Evolutionary conservation across 163 green algal genomes (phyloP), one percentile per base, ranked within the genome.

Genomic region (Chlorella variabilis): DNA sequence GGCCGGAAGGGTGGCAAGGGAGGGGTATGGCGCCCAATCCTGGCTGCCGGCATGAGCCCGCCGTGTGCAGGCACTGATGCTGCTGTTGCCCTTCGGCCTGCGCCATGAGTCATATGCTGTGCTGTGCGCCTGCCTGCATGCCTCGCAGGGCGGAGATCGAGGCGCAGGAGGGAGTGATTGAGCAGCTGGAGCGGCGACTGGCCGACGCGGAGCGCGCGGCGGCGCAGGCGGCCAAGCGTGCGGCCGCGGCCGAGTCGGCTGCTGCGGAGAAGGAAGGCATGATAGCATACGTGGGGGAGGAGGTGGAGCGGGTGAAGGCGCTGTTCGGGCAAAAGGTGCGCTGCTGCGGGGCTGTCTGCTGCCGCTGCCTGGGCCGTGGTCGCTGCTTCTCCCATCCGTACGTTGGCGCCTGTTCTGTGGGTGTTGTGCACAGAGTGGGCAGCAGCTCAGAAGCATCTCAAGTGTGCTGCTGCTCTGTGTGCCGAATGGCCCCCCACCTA

Each of bases 271-370:
- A 92, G 84, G 91, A 94, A 56, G 78, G 77, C 51, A 91, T 96
- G 89, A 88, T 96, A 21, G 89, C 84, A 61, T 95, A 93, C 81
- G 91, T 96, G 38, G 85, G 91, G 54, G 87, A 95, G 78, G 92
- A 96, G 80, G 92, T 96, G 68, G 90, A 95, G 81, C 86, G 92
- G 0, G 92, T 96, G 2, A 95, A 96, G 80, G 89, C 65, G 1
- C 58, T 96, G 75, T 96, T 94, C 86, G 89, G 93, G 59, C 83
- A 93, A 59, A 90, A 91, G 78, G 77, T 83, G 49, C 27, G 76
- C 18, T 41, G 36, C 8, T 29, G 39, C 20, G 2, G 17, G 31
- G 49, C 13, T 15, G 45, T n/a, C 31, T 33, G 31, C 7, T 67
- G 59, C 18, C 27, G 27, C 45, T 54, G 45, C 45, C 45, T 23